Evolutionary conservation across 2,329 filamentous ascomycete genomes (phyloP).

Genomic region (Fusarium robinianum): DNA sequence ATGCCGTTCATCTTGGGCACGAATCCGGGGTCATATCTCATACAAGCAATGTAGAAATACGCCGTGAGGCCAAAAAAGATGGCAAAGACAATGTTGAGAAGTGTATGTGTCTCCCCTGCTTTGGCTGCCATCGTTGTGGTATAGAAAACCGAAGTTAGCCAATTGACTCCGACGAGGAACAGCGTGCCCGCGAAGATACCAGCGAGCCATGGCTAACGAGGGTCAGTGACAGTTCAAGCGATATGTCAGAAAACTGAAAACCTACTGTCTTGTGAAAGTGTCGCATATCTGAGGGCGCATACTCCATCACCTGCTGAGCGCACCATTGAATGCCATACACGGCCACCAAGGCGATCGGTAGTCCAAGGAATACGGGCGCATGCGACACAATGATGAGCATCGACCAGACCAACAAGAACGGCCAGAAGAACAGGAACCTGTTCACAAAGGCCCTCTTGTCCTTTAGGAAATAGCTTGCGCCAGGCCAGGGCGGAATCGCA

Average conservation of each 20-base stretch:
- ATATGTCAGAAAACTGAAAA: slow-evolving; percentile 9
- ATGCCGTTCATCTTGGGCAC: slow-evolving; percentile 90
- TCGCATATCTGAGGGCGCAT: slow-evolving; percentile 86
- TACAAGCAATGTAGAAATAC: slow-evolving; percentile 87
- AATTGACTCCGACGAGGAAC: slow-evolving; percentile 79
- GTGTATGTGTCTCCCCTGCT: slow-evolving; percentile 54
- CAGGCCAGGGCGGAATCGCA: slow-evolving; percentile 70
- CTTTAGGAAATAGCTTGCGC: slow-evolving; percentile 72
- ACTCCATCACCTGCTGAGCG: slow-evolving; percentile 76
- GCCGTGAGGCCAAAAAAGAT: slow-evolving; percentile 66
- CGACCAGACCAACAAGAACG: slow-evolving; percentile 74
- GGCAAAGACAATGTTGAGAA: slow-evolving; percentile 78
- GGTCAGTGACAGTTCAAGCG: slow-evolving; percentile 15
- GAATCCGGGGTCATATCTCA: slow-evolving; percentile 88
- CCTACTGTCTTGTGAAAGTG: slow-evolving; percentile 85
- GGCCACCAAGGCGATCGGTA: slow-evolving; percentile 71
- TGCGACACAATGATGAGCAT: slow-evolving; percentile 74
- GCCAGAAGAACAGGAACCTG: slow-evolving; percentile 89
- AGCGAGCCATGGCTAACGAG: slow-evolving; percentile 77
- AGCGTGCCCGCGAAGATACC: slow-evolving; percentile 90
- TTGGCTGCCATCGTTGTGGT: slow-evolving; percentile 26
- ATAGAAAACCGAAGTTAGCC: slow-evolving; percentile 65
- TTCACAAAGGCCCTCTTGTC: slow-evolving; percentile 78
- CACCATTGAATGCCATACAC: slow-evolving; percentile 76
- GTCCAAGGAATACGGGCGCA: slow-evolving; percentile 72